These are phyloP conservation scores for Melaleuca quinquenervia DNA, from an alignment of 345 rosid species.

Conservation along the genomic window DNA sequence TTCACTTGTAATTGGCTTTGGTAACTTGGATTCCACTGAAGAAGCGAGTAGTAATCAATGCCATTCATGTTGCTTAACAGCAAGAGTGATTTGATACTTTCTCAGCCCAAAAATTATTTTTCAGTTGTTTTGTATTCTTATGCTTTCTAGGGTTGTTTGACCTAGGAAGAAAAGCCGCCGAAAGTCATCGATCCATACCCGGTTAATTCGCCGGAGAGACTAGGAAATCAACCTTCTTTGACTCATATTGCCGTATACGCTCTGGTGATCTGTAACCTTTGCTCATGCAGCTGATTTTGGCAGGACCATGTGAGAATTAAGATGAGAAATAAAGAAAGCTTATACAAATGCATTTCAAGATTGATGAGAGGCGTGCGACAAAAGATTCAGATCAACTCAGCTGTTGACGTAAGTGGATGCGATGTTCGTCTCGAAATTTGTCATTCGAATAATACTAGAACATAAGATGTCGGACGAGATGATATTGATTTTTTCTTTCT, in stretches of 20 bases:
- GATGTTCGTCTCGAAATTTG: neutral
- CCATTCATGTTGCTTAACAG: neutral
- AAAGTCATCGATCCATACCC: neutral
- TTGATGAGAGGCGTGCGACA: neutral
- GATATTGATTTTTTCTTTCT: neutral
- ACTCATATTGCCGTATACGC: neutral
- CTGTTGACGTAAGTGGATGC: fast-evolving
- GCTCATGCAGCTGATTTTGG: neutral
- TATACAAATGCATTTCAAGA: neutral
- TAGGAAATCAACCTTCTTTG: neutral
- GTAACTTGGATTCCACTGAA: neutral
- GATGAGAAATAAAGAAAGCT: neutral
- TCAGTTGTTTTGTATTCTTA: neutral
- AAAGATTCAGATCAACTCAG: too few species aligned
- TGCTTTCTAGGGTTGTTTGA: neutral
- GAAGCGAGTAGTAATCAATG: neutral
- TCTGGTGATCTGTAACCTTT: neutral
- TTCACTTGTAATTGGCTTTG: neutral
- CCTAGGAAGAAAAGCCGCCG: neutral
- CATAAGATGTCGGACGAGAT: neutral
- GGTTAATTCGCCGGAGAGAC: neutral
- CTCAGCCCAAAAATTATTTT: neutral
- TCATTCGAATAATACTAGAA: neutral
- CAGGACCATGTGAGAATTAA: neutral
- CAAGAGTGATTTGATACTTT: neutral